A percentile compares a stretch with the other conserved stretches of the same genome.
phyloP scores from a whole-genome alignment of 2,329 filamentous ascomycete species.

The Rutstroemia sydowiana region DNA sequence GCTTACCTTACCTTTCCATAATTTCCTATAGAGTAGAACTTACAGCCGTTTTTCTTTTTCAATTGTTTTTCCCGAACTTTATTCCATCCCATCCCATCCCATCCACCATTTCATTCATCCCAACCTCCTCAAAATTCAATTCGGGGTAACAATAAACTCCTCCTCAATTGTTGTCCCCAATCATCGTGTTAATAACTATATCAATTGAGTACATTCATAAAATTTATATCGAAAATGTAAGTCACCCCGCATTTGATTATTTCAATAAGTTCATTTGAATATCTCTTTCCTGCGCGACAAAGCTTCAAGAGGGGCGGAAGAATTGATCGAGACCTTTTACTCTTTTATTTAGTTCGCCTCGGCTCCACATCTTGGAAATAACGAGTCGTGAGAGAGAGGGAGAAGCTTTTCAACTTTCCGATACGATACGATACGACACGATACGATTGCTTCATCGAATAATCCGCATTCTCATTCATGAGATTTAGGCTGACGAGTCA shows the following conservation, averaged over 20 bases:
- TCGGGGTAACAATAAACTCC: neutral
- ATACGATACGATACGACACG: neutral
- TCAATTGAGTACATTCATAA: neutral
- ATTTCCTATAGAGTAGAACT: no score
- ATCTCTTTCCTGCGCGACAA: slow-evolving; percentile 1
- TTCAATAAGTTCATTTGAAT: neutral
- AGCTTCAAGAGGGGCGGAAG: neutral
- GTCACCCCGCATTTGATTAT: neutral
- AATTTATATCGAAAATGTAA: neutral
- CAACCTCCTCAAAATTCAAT: no score
- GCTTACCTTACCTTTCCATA: no score
- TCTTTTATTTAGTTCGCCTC: slow-evolving; percentile 4
- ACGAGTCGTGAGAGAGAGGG: neutral
- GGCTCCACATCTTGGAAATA: slow-evolving; percentile 3
- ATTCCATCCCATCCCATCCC: no score
- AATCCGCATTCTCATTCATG: slow-evolving; percentile 4
- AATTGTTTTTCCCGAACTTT: no score
- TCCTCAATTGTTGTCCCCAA: neutral
- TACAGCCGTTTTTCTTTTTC: no score
- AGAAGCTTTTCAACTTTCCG: neutral
- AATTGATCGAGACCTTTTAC: slow-evolving; percentile 2
- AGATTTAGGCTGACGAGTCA: neutral
- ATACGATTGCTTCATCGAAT: neutral
- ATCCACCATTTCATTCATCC: no score
- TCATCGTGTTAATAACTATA: neutral